Conservation (phyloP, 805 yeast species). For the Yueomyces sinensis region DNA sequence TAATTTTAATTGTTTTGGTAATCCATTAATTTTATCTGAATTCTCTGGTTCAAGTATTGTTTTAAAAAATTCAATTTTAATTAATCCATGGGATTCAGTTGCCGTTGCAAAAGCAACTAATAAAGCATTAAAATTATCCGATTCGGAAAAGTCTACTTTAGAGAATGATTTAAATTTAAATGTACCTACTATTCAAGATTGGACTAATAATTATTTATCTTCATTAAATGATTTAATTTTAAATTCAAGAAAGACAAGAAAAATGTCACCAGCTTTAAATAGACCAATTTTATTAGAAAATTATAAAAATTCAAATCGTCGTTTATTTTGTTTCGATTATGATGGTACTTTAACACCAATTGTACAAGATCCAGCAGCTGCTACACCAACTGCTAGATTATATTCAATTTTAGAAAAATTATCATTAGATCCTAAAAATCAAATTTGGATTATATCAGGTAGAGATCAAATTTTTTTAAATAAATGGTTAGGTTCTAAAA, state of each 20-base stretch:
- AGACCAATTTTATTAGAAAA: conserved; percentile 47
- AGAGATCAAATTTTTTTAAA: conserved; percentile 85
- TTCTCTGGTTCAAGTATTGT: conserved; percentile 81
- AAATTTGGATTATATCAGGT: conserved; percentile 92
- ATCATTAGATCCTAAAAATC: conserved; percentile 64
- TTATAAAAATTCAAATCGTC: conserved; percentile 47
- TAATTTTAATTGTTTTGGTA: conserved; percentile 25
- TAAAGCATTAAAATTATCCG: conserved; percentile 45
- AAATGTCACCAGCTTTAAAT: conserved; percentile 72
- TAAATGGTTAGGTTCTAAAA: conserved; percentile 67
- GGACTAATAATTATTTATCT: conserved; percentile 56
- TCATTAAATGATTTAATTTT: conserved; percentile 30
- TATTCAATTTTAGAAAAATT: conserved; percentile 44
- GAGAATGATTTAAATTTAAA: conserved; percentile 45
- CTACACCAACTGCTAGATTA: conserved; percentile 76
- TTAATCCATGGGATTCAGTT: conserved; percentile 95
- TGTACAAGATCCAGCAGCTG: conserved; percentile 95
- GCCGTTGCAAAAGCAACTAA: conserved; percentile 81
- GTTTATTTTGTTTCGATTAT: conserved; percentile 85
- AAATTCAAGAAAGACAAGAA: conserved; percentile 24
- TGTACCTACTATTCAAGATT: conserved; percentile 66
- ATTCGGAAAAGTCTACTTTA: conserved; percentile 30
- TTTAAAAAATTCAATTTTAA: conserved; percentile 58
- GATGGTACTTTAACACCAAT: conserved; percentile 97
- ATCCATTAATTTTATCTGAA: conserved; percentile 79